phyloP scores from a whole-genome alignment of 2,329 filamentous ascomycete species.

The Penicillium paneum region DNA sequence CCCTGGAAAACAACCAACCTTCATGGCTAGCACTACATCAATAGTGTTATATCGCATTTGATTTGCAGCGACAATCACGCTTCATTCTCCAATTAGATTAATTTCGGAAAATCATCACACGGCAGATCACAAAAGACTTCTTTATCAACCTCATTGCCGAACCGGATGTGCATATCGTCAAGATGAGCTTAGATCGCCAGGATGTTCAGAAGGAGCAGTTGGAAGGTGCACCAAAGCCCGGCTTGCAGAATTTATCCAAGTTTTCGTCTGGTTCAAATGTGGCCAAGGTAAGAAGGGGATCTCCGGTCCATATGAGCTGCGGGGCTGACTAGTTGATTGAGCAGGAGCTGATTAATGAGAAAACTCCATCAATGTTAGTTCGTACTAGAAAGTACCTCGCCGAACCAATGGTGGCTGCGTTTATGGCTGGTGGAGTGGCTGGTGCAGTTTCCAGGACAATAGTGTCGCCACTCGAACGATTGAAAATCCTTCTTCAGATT shows the following conservation, averaged over 20 bases:
- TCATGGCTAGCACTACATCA: slow-evolving; percentile 21
- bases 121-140: neutral
- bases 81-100: neutral
- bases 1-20: slow-evolving; percentile 12
- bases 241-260: slow-evolving; percentile 21
- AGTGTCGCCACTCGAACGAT: slow-evolving; percentile 88
- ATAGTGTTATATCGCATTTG: slow-evolving; percentile 3
- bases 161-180: slow-evolving; percentile 13
- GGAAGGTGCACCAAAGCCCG: slow-evolving; percentile 16
- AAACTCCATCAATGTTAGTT: slow-evolving; percentile 21
- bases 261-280: slow-evolving; percentile 15
- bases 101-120: neutral
- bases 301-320: neutral
- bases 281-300: neutral
- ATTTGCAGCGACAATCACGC: neutral
- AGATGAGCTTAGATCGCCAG: slow-evolving; percentile 39
- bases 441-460: slow-evolving; percentile 97
- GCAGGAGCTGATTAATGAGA: slow-evolving; percentile 13
- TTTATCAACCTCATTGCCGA: neutral
- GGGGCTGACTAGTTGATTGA: neutral
- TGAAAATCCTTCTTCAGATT: slow-evolving; percentile 97
- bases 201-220: slow-evolving; percentile 22
- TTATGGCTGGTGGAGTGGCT: slow-evolving; percentile 88
- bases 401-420: slow-evolving; percentile 84
- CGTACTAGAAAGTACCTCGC: slow-evolving; percentile 53